Percentiles rank a stretch among this genome's conserved stretches.
phyloP scores from a whole-genome alignment of 2,329 filamentous ascomycete species.

The Cordyceps tenuipes region DNA sequence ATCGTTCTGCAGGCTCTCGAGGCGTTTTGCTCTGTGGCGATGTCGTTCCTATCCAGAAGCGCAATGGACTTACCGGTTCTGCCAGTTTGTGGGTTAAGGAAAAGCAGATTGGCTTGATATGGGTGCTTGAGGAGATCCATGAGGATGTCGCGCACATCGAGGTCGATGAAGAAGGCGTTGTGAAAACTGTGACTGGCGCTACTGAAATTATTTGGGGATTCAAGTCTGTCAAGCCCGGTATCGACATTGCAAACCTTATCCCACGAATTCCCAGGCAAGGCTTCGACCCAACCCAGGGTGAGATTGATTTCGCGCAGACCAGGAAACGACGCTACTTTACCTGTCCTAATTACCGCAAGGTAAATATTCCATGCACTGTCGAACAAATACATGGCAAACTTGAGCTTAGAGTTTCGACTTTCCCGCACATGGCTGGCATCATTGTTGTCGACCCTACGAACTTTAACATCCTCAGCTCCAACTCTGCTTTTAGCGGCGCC shows the following conservation, averaged over 20 bases:
- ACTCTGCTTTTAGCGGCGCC: constrained; percentile 86
- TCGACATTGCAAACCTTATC: constrained; percentile 69
- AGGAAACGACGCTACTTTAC: constrained; percentile 72
- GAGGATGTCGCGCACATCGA: constrained; percentile 78
- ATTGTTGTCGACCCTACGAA: constrained; percentile 77
- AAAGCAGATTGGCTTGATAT: constrained; percentile 86
- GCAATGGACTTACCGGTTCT: constrained; percentile 83
- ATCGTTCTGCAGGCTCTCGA: constrained; percentile 67
- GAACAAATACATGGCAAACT: constrained; percentile 61
- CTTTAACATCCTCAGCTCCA: constrained; percentile 81
- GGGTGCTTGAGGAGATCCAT: constrained; percentile 96
- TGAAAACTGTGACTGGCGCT: constrained; percentile 65
- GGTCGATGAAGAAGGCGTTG: constrained; percentile 68
- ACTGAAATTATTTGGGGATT: constrained; percentile 80
- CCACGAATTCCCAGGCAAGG: constrained; percentile 73
- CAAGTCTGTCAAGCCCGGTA: constrained; percentile 55
- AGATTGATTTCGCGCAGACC: constrained; percentile 71
- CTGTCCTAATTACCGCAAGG: constrained; percentile 64
- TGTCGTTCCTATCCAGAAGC: constrained; percentile 95
- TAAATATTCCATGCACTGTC: constrained; percentile 78
- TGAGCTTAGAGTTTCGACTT: constrained; percentile 80
- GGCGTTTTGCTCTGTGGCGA: constrained; percentile 92
- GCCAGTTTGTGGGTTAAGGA: constrained; percentile 99
- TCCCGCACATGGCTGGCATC: constrained; percentile 95
- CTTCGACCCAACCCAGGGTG: constrained; percentile 60